Evolutionary conservation across 495 filamentous ascomycete genomes (phyloP).

Genomic region (Sordaria brevicollis): DNA sequence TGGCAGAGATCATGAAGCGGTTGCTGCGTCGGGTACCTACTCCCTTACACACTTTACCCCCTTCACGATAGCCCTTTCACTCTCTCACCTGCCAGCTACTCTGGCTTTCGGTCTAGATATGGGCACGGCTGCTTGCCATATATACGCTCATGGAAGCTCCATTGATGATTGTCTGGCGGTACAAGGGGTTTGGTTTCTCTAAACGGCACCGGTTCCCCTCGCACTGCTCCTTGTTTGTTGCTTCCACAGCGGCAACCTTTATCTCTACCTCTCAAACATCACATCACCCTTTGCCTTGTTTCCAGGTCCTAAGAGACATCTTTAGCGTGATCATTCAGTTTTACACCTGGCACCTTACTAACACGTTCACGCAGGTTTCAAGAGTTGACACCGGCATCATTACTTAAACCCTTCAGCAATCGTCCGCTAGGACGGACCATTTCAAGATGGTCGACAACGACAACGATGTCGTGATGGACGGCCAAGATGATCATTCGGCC

Average conservation of each 20-base stretch:
- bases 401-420: background rate
- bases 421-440: background rate
- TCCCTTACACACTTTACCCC: background rate
- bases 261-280: background rate
- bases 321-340: background rate
- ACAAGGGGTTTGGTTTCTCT: background rate
- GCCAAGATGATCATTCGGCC: constrained; percentile 25
- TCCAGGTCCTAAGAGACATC: background rate
- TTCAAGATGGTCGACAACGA: constrained; percentile 23
- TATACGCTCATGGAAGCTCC: background rate
- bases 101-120: background rate
- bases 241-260: background rate
- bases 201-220: background rate
- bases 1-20: background rate
- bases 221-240: background rate
- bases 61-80: background rate
- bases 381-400: background rate
- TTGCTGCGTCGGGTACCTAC: background rate
- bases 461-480: constrained; percentile 26
- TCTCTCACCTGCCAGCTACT: background rate
- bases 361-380: background rate
- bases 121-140: background rate
- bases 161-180: background rate
- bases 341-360: background rate
- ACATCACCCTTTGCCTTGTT: background rate